Evolutionary conservation across 148 eudicot species (phyloP).

Genomic region (Rhododendron ovatum): DNA sequence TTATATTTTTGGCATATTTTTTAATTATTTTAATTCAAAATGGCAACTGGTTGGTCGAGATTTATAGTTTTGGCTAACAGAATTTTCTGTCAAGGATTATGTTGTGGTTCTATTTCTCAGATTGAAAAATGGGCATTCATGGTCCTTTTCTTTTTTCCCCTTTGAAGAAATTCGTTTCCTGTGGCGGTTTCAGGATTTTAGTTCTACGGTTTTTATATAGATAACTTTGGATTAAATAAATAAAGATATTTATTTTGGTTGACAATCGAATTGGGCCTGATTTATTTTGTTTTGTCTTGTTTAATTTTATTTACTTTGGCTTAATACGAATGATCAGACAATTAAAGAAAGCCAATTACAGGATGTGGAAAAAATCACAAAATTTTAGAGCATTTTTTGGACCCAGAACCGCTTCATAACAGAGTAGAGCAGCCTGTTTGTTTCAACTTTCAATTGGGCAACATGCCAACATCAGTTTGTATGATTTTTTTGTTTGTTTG

Average conservation of each 20-base stretch:
- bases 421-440: not conserved
- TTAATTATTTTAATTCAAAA: not conserved
- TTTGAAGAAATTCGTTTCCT: not conserved
- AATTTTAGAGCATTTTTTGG: not conserved
- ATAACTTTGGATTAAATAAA: not conserved
- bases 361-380: not conserved
- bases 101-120: not conserved
- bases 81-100: not conserved
- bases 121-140: not conserved
- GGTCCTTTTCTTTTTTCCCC: not conserved
- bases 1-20: not conserved
- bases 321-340: not conserved
- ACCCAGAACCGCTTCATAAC: not conserved
- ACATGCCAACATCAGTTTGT: not conserved
- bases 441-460: not conserved
- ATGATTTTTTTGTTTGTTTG: not conserved
- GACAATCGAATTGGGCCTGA: not conserved
- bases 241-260: not conserved
- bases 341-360: not conserved
- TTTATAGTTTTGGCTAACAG: not conserved
- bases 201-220: not conserved
- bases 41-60: not conserved
- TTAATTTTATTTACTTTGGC: not conserved
- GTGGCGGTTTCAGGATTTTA: not conserved
- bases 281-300: not conserved